These are phyloP conservation scores for Kewa caespitosa DNA, from an alignment of 179 eudicot species.

Conservation along the genomic window DNA sequence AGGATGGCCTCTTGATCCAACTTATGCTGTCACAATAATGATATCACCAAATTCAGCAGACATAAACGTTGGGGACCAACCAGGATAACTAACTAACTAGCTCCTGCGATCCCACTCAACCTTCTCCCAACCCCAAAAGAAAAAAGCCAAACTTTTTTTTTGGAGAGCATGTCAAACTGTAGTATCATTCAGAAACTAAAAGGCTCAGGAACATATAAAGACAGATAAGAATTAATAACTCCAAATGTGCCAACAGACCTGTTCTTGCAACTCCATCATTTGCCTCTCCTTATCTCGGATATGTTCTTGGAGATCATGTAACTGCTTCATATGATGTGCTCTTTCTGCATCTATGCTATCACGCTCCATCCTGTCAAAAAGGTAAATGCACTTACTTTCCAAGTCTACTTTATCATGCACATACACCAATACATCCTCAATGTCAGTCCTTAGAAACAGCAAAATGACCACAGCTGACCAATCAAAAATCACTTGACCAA, in stretches of 20 bases:
- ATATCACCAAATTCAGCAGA: conserved; percentile 9
- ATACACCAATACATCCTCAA: background rate
- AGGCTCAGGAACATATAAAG: background rate
- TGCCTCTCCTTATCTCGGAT: conserved; percentile 87
- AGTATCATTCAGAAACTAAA: background rate
- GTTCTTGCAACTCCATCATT: conserved; percentile 90
- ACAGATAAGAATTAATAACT: conserved; percentile 1
- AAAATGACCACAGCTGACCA: background rate
- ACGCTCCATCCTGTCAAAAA: conserved; percentile 76
- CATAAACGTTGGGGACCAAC: background rate
- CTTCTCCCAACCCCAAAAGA: background rate
- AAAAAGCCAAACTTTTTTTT: too few relatives aligned
- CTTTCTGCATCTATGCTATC: conserved; percentile 92
- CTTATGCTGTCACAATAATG: conserved; percentile 64
- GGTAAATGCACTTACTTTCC: background rate
- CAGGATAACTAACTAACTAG: background rate
- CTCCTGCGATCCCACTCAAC: background rate
- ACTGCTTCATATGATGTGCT: conserved; percentile 78
- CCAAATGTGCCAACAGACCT: conserved; percentile 47
- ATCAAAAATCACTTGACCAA: background rate
- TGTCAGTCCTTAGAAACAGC: background rate
- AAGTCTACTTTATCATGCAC: background rate
- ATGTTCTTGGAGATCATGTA: conserved; percentile 94
- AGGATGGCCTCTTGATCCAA: conserved; percentile 71
- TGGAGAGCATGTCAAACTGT: too few relatives aligned